Percentiles rank a stretch among this genome's conserved stretches.
Evolutionary conservation across 129 eudicot genomes (phyloP).

Genomic region (Escallonia rubra): DNA sequence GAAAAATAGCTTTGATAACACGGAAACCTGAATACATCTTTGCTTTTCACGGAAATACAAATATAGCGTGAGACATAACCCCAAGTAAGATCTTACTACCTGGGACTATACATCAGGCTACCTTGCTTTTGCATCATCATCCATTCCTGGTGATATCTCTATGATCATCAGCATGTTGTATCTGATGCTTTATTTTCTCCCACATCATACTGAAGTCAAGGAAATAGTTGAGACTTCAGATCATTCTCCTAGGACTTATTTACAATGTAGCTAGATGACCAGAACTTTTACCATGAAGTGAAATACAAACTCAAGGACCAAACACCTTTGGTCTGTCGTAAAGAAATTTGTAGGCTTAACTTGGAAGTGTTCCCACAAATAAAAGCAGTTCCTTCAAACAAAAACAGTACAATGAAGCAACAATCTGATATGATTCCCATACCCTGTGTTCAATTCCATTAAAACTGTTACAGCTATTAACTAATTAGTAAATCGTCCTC

Average conservation of each 20-base stretch:
- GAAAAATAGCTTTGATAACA: too few relatives aligned
- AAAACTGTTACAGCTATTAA: too few relatives aligned
- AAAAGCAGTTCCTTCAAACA: background rate
- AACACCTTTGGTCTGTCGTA: too few relatives aligned
- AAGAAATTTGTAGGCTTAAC: background rate
- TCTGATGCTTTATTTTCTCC: slow-evolving; percentile 37
- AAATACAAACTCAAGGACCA: too few relatives aligned
- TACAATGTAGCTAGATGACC: too few relatives aligned
- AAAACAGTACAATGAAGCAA: too few relatives aligned
- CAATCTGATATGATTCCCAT: too few relatives aligned
- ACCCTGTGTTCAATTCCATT: too few relatives aligned
- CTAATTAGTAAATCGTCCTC: too few relatives aligned
- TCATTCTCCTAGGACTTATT: too few relatives aligned
- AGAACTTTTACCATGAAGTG: too few relatives aligned
- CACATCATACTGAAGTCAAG: background rate
- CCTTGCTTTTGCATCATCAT: slow-evolving; percentile 52
- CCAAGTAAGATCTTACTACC: slow-evolving; percentile 47
- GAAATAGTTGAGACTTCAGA: background rate
- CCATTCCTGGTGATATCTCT: slow-evolving; percentile 40
- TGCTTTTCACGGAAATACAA: background rate
- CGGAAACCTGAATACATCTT: background rate
- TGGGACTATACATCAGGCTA: slow-evolving; percentile 73
- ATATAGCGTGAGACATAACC: slow-evolving; percentile 81
- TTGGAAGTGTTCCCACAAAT: background rate
- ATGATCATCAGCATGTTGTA: slow-evolving; percentile 41